These are phyloP conservation scores for Quercus agrifolia DNA, from an alignment of 306 rosid species.

Conservation along the genomic window DNA sequence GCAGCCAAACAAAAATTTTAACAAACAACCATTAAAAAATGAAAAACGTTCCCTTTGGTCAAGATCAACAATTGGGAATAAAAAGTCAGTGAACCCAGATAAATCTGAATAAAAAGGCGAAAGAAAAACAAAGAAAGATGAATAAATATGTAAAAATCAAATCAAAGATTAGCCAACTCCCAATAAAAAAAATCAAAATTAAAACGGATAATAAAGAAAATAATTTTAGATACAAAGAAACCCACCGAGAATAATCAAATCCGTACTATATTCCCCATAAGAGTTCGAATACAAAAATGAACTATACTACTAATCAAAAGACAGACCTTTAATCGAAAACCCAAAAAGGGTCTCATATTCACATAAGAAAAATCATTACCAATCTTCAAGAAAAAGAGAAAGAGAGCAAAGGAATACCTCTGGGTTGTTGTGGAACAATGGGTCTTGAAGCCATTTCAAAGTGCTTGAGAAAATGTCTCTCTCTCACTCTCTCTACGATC, in stretches of 20 bases:
- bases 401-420: constrained; percentile 35
- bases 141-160: neutral
- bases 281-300: neutral
- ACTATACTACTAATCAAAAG: too few species aligned
- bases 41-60: neutral
- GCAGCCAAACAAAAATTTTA: neutral
- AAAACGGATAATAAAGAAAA: neutral
- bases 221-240: neutral
- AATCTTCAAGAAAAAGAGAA: neutral
- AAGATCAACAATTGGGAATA: neutral
- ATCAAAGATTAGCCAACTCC: neutral
- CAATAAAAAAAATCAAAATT: neutral
- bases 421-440: constrained; percentile 52
- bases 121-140: neutral
- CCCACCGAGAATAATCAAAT: neutral
- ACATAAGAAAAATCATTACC: neutral
- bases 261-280: neutral
- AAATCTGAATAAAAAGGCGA: neutral
- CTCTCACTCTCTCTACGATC: neutral
- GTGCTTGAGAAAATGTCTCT: neutral
- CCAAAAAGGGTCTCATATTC: neutral
- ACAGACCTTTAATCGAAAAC: neutral
- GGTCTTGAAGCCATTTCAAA: constrained; percentile 65
- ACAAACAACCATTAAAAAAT: neutral
- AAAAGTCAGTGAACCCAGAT: neutral